Conservation (phyloP, 2,329 filamentous ascomycete species). For the Pestalotiopsis sp. region DNA sequence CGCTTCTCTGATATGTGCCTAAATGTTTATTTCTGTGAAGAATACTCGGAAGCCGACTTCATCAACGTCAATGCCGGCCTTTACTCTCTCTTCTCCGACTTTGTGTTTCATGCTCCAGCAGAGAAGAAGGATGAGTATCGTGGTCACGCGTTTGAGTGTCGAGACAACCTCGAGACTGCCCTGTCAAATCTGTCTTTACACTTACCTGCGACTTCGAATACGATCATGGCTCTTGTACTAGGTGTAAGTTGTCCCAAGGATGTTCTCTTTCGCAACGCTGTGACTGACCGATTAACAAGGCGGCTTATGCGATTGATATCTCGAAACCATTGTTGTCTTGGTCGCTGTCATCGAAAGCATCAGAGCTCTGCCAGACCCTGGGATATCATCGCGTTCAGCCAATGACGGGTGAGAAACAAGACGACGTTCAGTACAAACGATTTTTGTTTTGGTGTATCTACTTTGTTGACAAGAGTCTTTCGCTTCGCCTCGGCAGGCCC, state of each 20-base stretch:
- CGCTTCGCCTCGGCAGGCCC: conserved; percentile 61
- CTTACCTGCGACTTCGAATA: conserved; percentile 56
- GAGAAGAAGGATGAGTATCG: conserved; percentile 35
- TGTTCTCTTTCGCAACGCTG: neutral
- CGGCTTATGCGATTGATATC: conserved; percentile 64
- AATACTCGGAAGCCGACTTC: conserved; percentile 50
- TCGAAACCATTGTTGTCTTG: conserved; percentile 67
- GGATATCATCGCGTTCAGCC: conserved; percentile 58
- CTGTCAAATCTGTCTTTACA: conserved; percentile 58
- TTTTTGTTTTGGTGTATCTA: conserved; percentile 55
- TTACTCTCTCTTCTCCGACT: conserved; percentile 43
- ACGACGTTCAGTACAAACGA: conserved; percentile 27
- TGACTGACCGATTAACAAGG: conserved; percentile 39
- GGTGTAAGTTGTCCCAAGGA: conserved; percentile 42
- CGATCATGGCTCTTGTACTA: conserved; percentile 61
- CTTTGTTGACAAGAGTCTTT: conserved; percentile 60
- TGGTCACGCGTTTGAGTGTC: conserved; percentile 44
- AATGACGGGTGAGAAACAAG: conserved; percentile 35
- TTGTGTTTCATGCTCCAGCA: conserved; percentile 43
- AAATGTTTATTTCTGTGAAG: conserved; percentile 47
- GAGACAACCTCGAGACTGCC: conserved; percentile 53
- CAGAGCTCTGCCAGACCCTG: conserved; percentile 63
- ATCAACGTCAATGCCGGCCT: conserved; percentile 52
- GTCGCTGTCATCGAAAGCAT: conserved; percentile 62
- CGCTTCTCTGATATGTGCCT: neutral